Evolutionary conservation across 208 protist genomes (phyloP), one percentile per base, ranked within the genome.

Genomic region (Leishmania gerbilli): DNA sequence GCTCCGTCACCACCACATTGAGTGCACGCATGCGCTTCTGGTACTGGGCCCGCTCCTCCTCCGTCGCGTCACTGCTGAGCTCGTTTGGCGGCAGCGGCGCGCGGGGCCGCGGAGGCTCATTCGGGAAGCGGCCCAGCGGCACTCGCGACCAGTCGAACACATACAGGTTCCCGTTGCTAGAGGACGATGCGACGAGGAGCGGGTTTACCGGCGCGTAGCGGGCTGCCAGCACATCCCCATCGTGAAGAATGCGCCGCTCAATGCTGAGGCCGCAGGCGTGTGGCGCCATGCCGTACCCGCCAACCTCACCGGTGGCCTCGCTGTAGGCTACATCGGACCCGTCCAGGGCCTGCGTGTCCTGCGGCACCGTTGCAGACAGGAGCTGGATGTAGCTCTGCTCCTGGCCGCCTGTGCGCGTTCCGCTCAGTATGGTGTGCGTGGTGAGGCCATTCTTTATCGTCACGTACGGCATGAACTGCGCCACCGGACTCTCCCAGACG

Each of bases 61-160:
- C 93, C 1, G 89, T 94, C 21, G 91, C 75, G 68, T 90, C 88
- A 34, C 55, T 75, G 75, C 86, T 95, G 31, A 94, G 88, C 79
- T 95, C 95, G 81, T 97, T 96, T 27, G 95, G 92, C 64, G 94
- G 95, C 49, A 98, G 88, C n/a, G 94, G 94, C 4, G 92, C 94
- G 21, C 92, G 91, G 1, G 95, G 95, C 2, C 95, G 92, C 21
- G 90, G 87, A 8, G 95, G 95, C 83, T 98, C 92, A 82, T 98
- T 98, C 1, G 95, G 95, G 80, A 94, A 96, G 75, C 90, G 88
- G 69, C 94, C 93, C 15, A 97, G 87, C 42, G 94, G 91, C 58
- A 98, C 92, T 0, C 90, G 86, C 65, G 94, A 96, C 93, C 94
- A 97, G 86, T 98, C 95, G 84, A 98, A 97, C 31, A 98, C 85